Conservation (phyloP, 176 grass and related monocot genomes). For the Leersia perrieri region DNA sequence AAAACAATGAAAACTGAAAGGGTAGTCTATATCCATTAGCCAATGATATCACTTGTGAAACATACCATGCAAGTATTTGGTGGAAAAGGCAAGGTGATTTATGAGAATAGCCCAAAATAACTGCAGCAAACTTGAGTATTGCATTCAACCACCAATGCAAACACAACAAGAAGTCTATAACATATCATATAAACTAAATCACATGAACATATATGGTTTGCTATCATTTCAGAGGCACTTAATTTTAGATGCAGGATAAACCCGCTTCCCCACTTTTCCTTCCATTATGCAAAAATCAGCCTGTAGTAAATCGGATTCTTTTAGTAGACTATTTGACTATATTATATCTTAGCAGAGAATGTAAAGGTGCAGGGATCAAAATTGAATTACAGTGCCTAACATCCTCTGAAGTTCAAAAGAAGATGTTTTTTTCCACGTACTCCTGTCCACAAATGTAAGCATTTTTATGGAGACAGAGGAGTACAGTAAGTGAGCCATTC, state of each 20-base stretch:
- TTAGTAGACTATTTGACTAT: background rate
- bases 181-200: background rate
- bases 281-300: background rate
- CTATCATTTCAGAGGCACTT: background rate
- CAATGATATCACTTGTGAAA: background rate
- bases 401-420: background rate
- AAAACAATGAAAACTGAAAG: background rate
- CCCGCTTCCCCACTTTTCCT: no score
- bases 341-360: background rate
- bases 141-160: background rate
- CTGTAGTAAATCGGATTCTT: background rate
- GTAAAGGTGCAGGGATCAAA: background rate
- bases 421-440: background rate
- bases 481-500: background rate
- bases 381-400: background rate
- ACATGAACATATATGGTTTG: background rate
- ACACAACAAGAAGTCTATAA: background rate
- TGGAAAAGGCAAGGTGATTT: slow-evolving; percentile 3
- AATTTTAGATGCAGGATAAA: background rate
- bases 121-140: slow-evolving; percentile 1
- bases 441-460: no score
- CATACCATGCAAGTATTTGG: slow-evolving; percentile 1
- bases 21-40: background rate
- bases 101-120: background rate
- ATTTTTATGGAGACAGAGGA: no score